phyloP scores from a whole-genome alignment of 345 rosid genomes.

The Angophora floribunda region DNA sequence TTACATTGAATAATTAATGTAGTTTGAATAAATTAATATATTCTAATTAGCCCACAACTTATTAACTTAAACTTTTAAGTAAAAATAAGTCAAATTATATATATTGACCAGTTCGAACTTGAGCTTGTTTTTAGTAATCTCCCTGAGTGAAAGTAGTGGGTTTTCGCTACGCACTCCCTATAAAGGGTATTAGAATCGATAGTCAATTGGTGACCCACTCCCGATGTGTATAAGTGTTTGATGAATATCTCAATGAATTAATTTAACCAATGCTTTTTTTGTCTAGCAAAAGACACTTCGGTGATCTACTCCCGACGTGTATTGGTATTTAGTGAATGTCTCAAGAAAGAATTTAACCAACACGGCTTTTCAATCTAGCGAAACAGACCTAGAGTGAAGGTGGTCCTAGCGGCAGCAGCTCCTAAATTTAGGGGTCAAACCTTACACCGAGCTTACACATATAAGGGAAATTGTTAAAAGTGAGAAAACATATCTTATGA shows the following conservation, averaged over 20 bases:
- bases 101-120: not conserved
- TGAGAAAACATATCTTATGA: no score
- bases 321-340: not conserved
- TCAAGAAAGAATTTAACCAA: not conserved
- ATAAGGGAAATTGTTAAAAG: accelerated
- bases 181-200: accelerated
- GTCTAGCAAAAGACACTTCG: not conserved
- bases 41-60: not conserved
- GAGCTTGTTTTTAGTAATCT: not conserved
- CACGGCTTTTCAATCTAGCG: accelerated
- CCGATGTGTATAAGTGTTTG: accelerated
- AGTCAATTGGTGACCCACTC: accelerated
- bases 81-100: no score
- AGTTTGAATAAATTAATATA: not conserved
- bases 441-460: not conserved
- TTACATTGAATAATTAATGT: not conserved
- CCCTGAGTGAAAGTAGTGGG: accelerated
- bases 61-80: not conserved
- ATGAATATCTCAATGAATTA: not conserved
- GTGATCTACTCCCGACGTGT: not conserved
- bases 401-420: accelerated
- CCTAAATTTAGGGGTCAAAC: not conserved
- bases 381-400: not conserved
- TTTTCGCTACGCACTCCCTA: accelerated
- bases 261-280: not conserved